Evolutionary conservation across 148 eudicot genomes (phyloP), one percentile per base, ranked within the genome.

Genomic region (Cornus florida): DNA sequence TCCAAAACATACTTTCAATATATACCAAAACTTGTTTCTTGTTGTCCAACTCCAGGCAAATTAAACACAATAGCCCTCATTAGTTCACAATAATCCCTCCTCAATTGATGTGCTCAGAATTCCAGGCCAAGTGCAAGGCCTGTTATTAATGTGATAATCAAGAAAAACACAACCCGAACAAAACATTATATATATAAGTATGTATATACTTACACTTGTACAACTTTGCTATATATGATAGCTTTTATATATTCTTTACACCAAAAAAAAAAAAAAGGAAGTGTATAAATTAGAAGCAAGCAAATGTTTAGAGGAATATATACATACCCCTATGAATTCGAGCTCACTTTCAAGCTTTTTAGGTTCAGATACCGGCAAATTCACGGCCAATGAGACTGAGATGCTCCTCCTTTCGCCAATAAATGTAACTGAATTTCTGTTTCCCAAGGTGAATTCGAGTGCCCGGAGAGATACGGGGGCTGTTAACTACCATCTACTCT

Each of bases 261-360:
- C 0, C 48, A 6, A 39, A 81, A 28, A 28, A 28, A 28, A 5
- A 65, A 67, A 39, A 7, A 53, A 53, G 59, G 59, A 53, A 53
- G 7, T n/a, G 66, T 62, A 19, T 17, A 57, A 1, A 57, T 16
- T 57, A 57, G 19, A 13, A 1, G 62, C 41, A 77, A 31, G 19
- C 41, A 10, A 28, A 75, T 19, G 31, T 23, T 2, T 1, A 13
- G 62, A 17, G 24, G 3, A 9, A 7, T 48, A 12, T 6, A 53
- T 8, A 39, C 50, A 9, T 86, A 95, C 98, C 89, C 94, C 98
- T 28, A 95, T 41, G 73, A 95, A 95, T 73, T 95, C 88, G 68
- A 95, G 94, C 87, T 95, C 94, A 14, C 93, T 95, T 82, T 88
- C 86, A 38, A 93, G 92, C n/a, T 85, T 83, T 0, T 69, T 70